Evolutionary conservation across 345 rosid genomes (phyloP).

Genomic region (Sapria himalayana): DNA sequence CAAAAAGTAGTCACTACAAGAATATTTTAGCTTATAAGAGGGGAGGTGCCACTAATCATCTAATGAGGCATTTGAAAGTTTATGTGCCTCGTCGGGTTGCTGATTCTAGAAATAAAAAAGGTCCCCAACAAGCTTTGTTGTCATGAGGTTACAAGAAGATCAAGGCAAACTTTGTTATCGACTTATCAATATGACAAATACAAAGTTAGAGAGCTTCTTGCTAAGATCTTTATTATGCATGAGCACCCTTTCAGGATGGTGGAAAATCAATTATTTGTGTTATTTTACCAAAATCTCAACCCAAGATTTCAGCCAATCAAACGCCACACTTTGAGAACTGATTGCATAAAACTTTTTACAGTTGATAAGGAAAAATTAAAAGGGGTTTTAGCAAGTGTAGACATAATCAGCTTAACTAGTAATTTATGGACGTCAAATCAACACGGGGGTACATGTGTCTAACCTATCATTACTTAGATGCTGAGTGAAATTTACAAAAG

Average conservation of each 20-base stretch:
- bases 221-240: not conserved
- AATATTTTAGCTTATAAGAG: too few relatives aligned
- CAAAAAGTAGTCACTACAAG: not conserved
- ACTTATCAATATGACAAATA: not conserved
- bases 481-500: not conserved
- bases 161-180: not conserved
- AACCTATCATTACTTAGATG: not conserved
- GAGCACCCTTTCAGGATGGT: not conserved
- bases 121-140: not conserved
- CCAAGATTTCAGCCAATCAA: too few relatives aligned
- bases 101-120: not conserved
- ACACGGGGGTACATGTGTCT: not conserved
- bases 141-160: not conserved
- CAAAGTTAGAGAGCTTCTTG: not conserved
- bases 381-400: not conserved
- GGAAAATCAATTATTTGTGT: not conserved
- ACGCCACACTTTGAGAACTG: too few relatives aligned
- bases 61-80: not conserved
- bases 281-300: too few relatives aligned
- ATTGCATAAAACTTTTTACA: not conserved
- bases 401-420: not conserved
- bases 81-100: not conserved
- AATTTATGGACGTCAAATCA: not conserved
- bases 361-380: not conserved
- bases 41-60: not conserved